phyloP scores from a whole-genome alignment of 306 rosid genomes.

The Quercus dentata region DNA sequence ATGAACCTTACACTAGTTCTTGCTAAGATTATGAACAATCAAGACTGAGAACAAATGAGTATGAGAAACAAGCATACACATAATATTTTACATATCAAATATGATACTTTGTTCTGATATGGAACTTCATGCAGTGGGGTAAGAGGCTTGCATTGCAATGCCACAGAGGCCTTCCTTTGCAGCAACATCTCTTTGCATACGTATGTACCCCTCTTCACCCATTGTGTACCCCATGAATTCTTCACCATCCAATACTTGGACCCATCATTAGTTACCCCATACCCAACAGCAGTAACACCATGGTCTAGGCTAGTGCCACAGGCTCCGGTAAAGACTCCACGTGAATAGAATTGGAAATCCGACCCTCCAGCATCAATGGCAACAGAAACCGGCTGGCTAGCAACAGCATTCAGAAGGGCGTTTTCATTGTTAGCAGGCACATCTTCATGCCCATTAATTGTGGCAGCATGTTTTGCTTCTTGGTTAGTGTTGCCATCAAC shows the following conservation, averaged over 20 bases:
- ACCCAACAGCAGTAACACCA: conserved; percentile 44
- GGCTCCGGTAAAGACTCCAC: conserved; percentile 43
- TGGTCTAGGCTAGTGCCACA: conserved; percentile 43
- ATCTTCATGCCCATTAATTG: no score
- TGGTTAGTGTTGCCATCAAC: no score
- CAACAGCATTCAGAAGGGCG: neutral
- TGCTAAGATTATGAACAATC: no score
- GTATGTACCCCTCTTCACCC: conserved; percentile 51
- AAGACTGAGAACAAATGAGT: no score
- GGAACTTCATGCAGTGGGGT: conserved; percentile 21
- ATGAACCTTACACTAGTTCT: no score
- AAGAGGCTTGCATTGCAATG: conserved; percentile 49
- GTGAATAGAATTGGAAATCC: conserved; percentile 25
- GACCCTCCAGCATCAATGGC: conserved; percentile 46
- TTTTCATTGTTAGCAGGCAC: no score
- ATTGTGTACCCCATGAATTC: conserved; percentile 43
- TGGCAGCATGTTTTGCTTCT: no score
- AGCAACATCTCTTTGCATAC: conserved; percentile 19
- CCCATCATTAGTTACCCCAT: conserved; percentile 31
- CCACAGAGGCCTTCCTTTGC: conserved; percentile 44
- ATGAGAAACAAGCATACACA: no score
- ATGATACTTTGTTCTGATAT: neutral
- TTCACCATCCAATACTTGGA: conserved; percentile 44
- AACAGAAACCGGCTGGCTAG: conserved; percentile 36
- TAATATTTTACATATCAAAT: no score